A percentile compares a stretch with the other conserved stretches of the same genome.
These are phyloP conservation scores for Fraxinus pennsylvanica DNA, from an alignment of 257 asterid species.

Conservation along the genomic window DNA sequence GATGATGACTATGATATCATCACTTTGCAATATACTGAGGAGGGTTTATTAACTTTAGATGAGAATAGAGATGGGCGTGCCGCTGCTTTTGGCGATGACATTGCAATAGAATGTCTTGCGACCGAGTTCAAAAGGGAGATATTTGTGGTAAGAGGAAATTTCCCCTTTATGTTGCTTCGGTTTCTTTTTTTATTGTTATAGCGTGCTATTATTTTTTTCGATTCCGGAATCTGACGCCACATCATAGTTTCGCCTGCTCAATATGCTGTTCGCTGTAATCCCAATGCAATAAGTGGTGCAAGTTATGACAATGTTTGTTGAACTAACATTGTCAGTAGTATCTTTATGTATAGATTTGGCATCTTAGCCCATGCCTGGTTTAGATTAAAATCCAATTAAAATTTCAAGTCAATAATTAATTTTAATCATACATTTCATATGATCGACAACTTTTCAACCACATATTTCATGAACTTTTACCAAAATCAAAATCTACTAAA, in stretches of 20 bases:
- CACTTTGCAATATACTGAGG: constrained; percentile 87
- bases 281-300: not conserved
- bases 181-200: too few species aligned
- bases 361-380: too few species aligned
- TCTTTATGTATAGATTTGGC: not conserved
- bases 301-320: not conserved
- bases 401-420: too few species aligned
- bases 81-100: constrained; percentile 96
- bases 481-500: too few species aligned
- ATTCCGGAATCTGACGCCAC: not conserved
- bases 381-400: too few species aligned
- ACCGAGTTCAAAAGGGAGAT: constrained; percentile 91
- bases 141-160: constrained; percentile 67
- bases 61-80: constrained; percentile 86
- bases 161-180: not conserved
- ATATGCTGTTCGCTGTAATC: not conserved
- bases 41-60: constrained; percentile 79
- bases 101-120: constrained; percentile 95
- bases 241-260: not conserved
- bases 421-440: too few species aligned
- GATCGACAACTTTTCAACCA: too few species aligned
- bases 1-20: constrained; percentile 91
- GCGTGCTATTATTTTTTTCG: not conserved
- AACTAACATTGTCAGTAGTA: not conserved
- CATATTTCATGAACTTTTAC: too few species aligned